Evolutionary conservation across 2,329 filamentous ascomycete genomes (phyloP).

Genomic region (Sarocladiaceae sp.): DNA sequence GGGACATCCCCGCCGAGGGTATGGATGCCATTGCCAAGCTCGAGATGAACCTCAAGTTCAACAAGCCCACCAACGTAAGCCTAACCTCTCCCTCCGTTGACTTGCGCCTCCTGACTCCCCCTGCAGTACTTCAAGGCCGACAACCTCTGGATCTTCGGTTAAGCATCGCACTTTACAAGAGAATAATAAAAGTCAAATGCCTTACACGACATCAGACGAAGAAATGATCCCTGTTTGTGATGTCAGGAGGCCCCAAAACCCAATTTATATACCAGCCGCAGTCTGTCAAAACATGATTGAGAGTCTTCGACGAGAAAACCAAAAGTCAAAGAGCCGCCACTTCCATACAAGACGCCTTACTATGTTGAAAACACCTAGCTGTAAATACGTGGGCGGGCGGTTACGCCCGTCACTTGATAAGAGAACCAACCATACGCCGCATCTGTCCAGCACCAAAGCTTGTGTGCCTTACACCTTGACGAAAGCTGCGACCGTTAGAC

Average conservation of each 20-base stretch:
- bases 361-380: too few relatives aligned
- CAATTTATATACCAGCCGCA: slow-evolving; percentile 4
- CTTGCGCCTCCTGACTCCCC: background rate
- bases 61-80: slow-evolving; percentile 66
- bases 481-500: slow-evolving; percentile 7
- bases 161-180: slow-evolving; percentile 22
- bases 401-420: too few relatives aligned
- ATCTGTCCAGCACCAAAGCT: background rate
- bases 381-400: too few relatives aligned
- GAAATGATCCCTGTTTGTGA: too few relatives aligned
- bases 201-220: background rate
- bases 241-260: background rate
- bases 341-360: too few relatives aligned
- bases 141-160: slow-evolving; percentile 52
- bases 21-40: slow-evolving; percentile 60
- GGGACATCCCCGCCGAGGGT: slow-evolving; percentile 60
- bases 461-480: slow-evolving; percentile 8
- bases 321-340: too few relatives aligned
- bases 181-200: background rate
- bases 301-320: too few relatives aligned
- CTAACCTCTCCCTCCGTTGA: background rate
- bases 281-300: slow-evolving; percentile 7
- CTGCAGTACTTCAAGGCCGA: slow-evolving; percentile 48
- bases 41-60: slow-evolving; percentile 65
- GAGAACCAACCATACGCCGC: too few relatives aligned